A percentile compares a stretch with the other conserved stretches of the same genome.
phyloP scores from a whole-genome alignment of 2,329 filamentous ascomycete genomes.

The Pyrenophora tritici-repentis region DNA sequence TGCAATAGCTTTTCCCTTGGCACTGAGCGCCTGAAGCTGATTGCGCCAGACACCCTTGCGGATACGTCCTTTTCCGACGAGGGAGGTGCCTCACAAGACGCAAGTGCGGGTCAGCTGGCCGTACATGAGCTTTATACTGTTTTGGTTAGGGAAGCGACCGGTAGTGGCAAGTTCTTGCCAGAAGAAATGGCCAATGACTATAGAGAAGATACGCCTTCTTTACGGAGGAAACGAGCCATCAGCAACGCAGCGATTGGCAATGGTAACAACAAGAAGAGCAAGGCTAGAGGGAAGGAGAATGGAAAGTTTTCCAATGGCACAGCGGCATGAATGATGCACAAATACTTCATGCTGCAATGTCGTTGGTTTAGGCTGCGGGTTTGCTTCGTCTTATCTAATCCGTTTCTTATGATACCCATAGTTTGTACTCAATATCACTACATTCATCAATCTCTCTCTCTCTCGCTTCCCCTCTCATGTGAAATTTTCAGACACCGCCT shows the following conservation, averaged over 20 bases:
- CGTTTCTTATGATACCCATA: not conserved
- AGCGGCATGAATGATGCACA: not conserved
- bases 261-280: slow-evolving; percentile 32
- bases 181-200: slow-evolving; percentile 18
- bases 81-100: slow-evolving; percentile 27
- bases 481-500: too few species aligned
- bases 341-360: not conserved
- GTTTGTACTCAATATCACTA: too few species aligned
- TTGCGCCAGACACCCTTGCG: slow-evolving; percentile 32
- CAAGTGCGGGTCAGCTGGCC: slow-evolving; percentile 39
- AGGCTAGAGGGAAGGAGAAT: slow-evolving; percentile 29
- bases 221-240: slow-evolving; percentile 35
- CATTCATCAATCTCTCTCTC: too few species aligned
- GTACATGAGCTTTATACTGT: slow-evolving; percentile 39
- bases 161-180: slow-evolving; percentile 38
- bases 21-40: slow-evolving; percentile 48
- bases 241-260: slow-evolving; percentile 28
- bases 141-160: slow-evolving; percentile 40
- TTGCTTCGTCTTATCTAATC: not conserved
- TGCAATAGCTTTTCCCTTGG: slow-evolving; percentile 51
- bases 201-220: slow-evolving; percentile 32
- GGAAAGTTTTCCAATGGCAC: not conserved
- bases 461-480: too few species aligned
- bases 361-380: not conserved
- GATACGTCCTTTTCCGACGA: slow-evolving; percentile 34